These are phyloP conservation scores for Cunninghamia lanceolata DNA, from an alignment of 75 land plant species.

Conservation along the genomic window DNA sequence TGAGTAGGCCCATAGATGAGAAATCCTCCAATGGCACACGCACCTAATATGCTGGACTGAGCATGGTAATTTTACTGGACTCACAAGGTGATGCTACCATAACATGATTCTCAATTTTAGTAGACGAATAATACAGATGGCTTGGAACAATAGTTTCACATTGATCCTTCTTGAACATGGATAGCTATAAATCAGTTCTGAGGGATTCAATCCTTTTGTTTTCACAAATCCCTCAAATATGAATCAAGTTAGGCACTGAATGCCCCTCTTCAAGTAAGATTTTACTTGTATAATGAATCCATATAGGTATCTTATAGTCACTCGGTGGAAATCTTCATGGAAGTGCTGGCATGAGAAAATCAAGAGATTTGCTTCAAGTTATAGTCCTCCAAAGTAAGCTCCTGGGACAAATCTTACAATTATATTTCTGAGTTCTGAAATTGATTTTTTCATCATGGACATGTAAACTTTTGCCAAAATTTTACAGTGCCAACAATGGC, in stretches of 20 bases:
- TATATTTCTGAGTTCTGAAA: no score
- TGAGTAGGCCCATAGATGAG: conserved; percentile 42
- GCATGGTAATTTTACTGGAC: conserved; percentile 21
- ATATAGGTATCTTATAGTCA: conserved; percentile 89
- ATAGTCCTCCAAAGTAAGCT: no score
- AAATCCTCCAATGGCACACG: conserved; percentile 33
- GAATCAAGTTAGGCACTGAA: conserved; percentile 93
- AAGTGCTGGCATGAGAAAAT: conserved; percentile 96
- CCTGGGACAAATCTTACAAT: no score
- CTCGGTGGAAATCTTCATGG: conserved; percentile 88
- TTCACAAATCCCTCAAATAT: conserved; percentile 36
- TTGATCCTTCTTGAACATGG: not conserved
- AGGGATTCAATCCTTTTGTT: not conserved
- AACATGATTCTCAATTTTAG: not conserved
- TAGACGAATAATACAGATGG: not conserved
- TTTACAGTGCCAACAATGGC: no score
- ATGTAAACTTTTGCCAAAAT: no score
- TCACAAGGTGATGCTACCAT: not conserved
- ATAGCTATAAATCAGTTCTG: not conserved
- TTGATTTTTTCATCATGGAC: no score
- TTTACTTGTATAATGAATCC: conserved; percentile 98
- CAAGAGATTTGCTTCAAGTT: conserved; percentile 96
- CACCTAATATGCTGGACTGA: conserved; percentile 31
- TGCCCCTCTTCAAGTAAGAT: conserved; percentile 98
- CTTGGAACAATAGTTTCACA: not conserved